phyloP scores from a whole-genome alignment of 139 green algal species.

The Volvox africanus region DNA sequence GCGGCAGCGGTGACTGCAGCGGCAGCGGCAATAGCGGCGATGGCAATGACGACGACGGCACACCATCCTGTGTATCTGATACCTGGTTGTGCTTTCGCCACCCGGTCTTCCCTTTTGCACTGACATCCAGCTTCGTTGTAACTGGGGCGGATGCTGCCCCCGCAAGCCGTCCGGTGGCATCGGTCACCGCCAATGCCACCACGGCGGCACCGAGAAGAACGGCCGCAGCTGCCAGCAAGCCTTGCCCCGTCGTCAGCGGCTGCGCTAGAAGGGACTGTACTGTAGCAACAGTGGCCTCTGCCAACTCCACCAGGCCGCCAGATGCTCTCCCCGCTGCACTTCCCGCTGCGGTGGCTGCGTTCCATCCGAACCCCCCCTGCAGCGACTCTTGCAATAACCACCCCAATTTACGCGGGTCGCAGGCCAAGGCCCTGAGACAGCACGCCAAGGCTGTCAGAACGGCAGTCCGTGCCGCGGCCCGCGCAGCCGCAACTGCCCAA shows the following conservation, averaged over 20 bases:
- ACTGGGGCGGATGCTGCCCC: no score
- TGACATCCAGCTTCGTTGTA: no score
- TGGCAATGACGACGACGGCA: no score
- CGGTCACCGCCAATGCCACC: background rate
- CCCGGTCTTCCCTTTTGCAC: no score
- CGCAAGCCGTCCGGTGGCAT: background rate
- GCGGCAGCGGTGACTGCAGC: no score
- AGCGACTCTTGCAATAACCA: background rate
- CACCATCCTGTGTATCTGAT: no score
- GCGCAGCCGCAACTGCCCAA: constrained; percentile 14
- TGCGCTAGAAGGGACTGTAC: background rate
- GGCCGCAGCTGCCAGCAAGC: background rate
- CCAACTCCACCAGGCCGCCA: background rate
- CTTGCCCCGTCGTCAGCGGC: background rate
- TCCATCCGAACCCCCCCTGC: background rate
- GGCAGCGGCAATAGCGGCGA: no score
- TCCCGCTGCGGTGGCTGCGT: background rate
- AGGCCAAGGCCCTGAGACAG: background rate
- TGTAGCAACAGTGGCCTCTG: background rate
- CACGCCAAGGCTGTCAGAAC: background rate
- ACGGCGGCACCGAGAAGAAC: background rate
- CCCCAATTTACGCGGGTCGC: background rate
- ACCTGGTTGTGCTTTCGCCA: no score
- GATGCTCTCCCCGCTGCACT: no score
- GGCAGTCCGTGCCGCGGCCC: background rate